These are phyloP conservation scores for Conoideocrella luteorostrata DNA, from an alignment of 2,329 filamentous ascomycete species.

Conservation along the genomic window DNA sequence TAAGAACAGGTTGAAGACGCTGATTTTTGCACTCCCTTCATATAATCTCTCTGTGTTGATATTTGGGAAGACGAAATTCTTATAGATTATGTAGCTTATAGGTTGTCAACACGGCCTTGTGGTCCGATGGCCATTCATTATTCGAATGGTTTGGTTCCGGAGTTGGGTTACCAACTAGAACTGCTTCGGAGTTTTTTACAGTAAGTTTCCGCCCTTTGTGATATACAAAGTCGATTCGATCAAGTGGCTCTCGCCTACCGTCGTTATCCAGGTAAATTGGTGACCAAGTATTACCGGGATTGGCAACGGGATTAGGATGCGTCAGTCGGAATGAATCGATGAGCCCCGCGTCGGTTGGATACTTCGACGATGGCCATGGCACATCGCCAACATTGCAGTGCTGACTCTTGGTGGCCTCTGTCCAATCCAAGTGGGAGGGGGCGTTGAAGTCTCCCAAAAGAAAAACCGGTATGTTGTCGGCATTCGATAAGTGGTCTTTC, in stretches of 20 bases:
- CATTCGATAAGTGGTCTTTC: constrained; percentile 18
- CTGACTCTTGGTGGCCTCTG: constrained; percentile 19
- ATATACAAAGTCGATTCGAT: constrained; percentile 35
- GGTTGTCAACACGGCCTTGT: constrained; percentile 10
- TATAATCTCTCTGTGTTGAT: too few species aligned
- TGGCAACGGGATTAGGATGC: constrained; percentile 24
- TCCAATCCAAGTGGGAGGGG: constrained; percentile 34
- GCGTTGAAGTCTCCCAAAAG: constrained; percentile 35
- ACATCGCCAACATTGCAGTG: constrained; percentile 28
- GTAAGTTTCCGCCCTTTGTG: constrained; percentile 23
- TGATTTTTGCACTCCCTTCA: too few species aligned
- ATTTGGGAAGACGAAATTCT: too few species aligned
- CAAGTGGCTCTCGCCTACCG: constrained; percentile 26
- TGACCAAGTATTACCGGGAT: constrained; percentile 25
- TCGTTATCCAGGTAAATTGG: constrained; percentile 25
- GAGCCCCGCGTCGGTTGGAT: constrained; percentile 25
- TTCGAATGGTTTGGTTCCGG: constrained; percentile 23
- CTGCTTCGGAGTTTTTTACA: constrained; percentile 18
- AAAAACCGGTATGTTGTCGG: constrained; percentile 25
- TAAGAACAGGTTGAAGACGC: too few species aligned
- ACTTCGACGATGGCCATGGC: constrained; percentile 29
- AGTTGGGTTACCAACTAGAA: constrained; percentile 26
- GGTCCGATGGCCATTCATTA: constrained; percentile 35
- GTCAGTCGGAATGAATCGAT: constrained; percentile 30
- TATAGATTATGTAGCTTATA: background rate